Evolutionary conservation across 345 rosid species (phyloP).

Genomic region (Hirschfeldia incana): DNA sequence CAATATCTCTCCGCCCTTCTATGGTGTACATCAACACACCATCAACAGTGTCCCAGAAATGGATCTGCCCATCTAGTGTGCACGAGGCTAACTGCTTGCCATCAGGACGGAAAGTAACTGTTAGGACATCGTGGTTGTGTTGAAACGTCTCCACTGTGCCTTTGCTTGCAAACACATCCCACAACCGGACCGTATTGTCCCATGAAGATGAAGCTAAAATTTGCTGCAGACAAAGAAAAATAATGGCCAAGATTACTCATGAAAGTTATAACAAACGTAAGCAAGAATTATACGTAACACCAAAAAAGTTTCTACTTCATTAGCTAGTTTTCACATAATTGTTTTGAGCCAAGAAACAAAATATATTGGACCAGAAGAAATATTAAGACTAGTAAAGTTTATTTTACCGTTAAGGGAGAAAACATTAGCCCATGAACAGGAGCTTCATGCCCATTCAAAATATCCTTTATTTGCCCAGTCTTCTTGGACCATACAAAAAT

Average conservation of each 20-base stretch:
- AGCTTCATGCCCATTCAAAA: conserved; percentile 95
- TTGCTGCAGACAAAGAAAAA: conserved; percentile 32
- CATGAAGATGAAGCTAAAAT: conserved; percentile 91
- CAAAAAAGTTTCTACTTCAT: background rate
- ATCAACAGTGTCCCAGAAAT: conserved; percentile 96
- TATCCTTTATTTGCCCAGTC: conserved; percentile 89
- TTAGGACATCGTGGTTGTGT: conserved; percentile 90
- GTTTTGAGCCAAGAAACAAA: background rate
- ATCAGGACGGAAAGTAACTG: conserved; percentile 91
- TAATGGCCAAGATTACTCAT: conserved; percentile 1
- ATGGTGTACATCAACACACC: conserved; percentile 87
- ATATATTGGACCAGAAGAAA: background rate
- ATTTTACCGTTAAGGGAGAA: conserved; percentile 84
- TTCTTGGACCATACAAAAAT: conserved; percentile 99
- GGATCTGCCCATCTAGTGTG: conserved; percentile 91
- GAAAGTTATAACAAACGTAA: conserved; percentile 1
- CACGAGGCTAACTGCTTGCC: conserved; percentile 90
- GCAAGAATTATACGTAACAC: conserved; percentile 3
- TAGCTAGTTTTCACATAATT: conserved; percentile 2
- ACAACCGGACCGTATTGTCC: conserved; percentile 90
- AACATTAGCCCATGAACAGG: conserved; percentile 93
- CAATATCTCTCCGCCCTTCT: conserved; percentile 95
- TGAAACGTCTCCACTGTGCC: conserved; percentile 83
- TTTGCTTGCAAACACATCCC: conserved; percentile 96
- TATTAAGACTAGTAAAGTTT: background rate